Percentiles rank a stretch among this genome's conserved stretches.
These are phyloP conservation scores for Dorcoceras hygrometricum DNA, from an alignment of 257 asterid species.

Conservation along the genomic window DNA sequence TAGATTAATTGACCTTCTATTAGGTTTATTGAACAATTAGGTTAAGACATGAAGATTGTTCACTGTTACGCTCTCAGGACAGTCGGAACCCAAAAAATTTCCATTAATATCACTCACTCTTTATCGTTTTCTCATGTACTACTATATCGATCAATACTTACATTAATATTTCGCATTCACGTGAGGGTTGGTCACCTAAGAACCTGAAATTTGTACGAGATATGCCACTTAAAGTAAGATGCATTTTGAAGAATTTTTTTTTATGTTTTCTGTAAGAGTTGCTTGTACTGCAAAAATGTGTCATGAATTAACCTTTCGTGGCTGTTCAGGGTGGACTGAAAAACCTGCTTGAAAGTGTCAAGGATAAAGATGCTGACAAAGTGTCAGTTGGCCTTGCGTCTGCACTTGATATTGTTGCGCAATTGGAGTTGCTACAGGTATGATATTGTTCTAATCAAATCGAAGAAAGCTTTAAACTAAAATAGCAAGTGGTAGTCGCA, in stretches of 20 bases:
- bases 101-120: too few species aligned
- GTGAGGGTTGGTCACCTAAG: neutral
- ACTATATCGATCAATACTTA: neutral
- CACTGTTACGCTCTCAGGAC: too few species aligned
- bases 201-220: slow-evolving; percentile 4
- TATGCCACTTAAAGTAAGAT: neutral
- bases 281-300: slow-evolving; percentile 11
- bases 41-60: too few species aligned
- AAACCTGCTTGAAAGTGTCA: slow-evolving; percentile 61
- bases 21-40: neutral
- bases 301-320: slow-evolving; percentile 18
- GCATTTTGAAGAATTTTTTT: slow-evolving; percentile 5
- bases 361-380: slow-evolving; percentile 78
- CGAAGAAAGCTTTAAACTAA: too few species aligned
- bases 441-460: slow-evolving; percentile 20
- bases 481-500: too few species aligned
- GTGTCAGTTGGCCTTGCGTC: slow-evolving; percentile 81
- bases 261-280: neutral
- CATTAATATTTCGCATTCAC: neutral
- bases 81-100: too few species aligned
- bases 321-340: slow-evolving; percentile 77
- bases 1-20: neutral
- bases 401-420: slow-evolving; percentile 73
- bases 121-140: neutral
- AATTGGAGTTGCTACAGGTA: slow-evolving; percentile 95